Evolutionary conservation across 129 eudicot genomes (phyloP), one percentile per base, ranked within the genome.

Genomic region (Centella asiatica): DNA sequence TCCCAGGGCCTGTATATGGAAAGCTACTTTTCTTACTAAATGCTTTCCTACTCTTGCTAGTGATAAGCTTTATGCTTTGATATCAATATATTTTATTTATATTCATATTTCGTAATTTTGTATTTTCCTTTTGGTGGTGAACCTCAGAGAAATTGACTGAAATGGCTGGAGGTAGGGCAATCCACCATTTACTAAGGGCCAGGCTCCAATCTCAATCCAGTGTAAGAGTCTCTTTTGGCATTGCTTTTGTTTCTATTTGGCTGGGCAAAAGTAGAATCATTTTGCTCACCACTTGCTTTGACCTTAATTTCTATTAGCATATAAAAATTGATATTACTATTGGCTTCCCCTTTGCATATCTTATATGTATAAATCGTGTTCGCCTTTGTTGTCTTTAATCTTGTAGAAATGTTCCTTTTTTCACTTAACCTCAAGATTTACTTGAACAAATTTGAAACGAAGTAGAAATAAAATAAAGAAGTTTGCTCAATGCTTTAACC

Each of bases 101-200:
- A n/a, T n/a, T n/a, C n/a, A n/a, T n/a, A n/a, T n/a, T n/a, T n/a
- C n/a, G n/a, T n/a, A n/a, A n/a, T n/a, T n/a, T n/a, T n/a, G n/a
- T n/a, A n/a, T 24, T 55, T 28, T 6, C 10, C 23, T 29, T 28
- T 29, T 29, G 60, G 60, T 29, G 5, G 13, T 28, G 32, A 62
- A 56, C 57, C 46, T 26, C 81, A 75, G 81, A 77, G 54, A 76
- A 62, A 34, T 70, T 56, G 59, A 64, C 44, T 60, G 68, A 59
- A 62, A 87, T 80, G 92, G 78, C 76, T 76, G 81, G 87, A 63
- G 83, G 85, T 69, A 79, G 96, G 81, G 77, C 81, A 58, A 42
- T 84, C 58, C 81, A 79, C 69, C 86, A 78, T 69, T 72, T 88
- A 75, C 76, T 88, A 74, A 79, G 72, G 77, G 81, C 81, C 49